Percentiles rank a stretch among this genome's conserved stretches.
Conservation (phyloP, 192 early-diverging fungal species). For the Dispira parvispora region DNA sequence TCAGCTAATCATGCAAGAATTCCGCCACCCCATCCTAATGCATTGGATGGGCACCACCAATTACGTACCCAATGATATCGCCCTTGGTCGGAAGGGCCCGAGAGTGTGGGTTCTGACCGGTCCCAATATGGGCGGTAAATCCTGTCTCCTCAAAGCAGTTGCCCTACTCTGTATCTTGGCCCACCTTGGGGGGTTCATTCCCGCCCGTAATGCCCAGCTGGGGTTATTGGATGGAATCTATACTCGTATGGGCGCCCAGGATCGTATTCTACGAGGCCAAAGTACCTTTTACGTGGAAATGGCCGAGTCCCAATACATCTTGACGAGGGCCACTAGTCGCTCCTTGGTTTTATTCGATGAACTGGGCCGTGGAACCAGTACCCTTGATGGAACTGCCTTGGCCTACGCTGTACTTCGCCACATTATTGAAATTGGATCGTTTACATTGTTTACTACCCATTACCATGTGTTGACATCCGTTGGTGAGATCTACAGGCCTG, state of each 20-base stretch:
- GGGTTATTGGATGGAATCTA: constrained; percentile 54
- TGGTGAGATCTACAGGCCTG: constrained; percentile 16
- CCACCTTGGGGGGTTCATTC: constrained; percentile 60
- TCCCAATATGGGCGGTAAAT: constrained; percentile 73
- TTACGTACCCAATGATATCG: constrained; percentile 49
- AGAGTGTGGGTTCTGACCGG: constrained; percentile 34
- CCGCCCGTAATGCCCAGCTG: constrained; percentile 39
- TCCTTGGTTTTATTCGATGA: constrained; percentile 69
- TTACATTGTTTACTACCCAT: constrained; percentile 66
- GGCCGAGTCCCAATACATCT: constrained; percentile 50
- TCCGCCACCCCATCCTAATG: not conserved
- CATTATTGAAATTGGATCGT: constrained; percentile 31
- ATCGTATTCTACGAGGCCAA: constrained; percentile 43
- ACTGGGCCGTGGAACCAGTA: constrained; percentile 63
- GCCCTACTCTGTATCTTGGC: constrained; percentile 42
- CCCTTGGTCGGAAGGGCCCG: constrained; percentile 7
- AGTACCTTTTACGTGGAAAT: constrained; percentile 73
- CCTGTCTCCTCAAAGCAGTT: constrained; percentile 48
- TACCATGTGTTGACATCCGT: constrained; percentile 47
- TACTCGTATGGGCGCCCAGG: constrained; percentile 55
- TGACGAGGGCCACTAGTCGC: constrained; percentile 36
- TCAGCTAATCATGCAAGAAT: too few species aligned
- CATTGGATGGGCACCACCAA: constrained; percentile 19
- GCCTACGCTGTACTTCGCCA: constrained; percentile 45
- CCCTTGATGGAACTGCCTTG: constrained; percentile 52